A percentile compares a stretch with the other conserved stretches of the same genome.
Evolutionary conservation across 2,329 filamentous ascomycete genomes (phyloP).

Genomic region (Plenodomus lindquistii): DNA sequence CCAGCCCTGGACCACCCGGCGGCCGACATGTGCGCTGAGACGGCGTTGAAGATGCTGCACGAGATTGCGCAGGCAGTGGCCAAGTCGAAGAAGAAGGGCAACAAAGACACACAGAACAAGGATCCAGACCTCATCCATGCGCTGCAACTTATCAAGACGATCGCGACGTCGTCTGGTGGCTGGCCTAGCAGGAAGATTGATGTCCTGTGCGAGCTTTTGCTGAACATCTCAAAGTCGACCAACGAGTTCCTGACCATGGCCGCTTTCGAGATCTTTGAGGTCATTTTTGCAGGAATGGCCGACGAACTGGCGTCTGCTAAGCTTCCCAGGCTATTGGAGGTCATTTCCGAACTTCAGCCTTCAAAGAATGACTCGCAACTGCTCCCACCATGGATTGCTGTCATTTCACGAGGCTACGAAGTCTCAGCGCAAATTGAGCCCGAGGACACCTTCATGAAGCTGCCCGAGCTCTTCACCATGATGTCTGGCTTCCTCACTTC

Average conservation of each 20-base stretch:
- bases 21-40: slow-evolving; percentile 94
- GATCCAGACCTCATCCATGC: slow-evolving; percentile 89
- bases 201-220: slow-evolving; percentile 81
- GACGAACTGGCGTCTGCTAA: slow-evolving; percentile 88
- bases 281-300: slow-evolving; percentile 90
- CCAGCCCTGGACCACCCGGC: slow-evolving; percentile 93
- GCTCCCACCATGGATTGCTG: slow-evolving; percentile 94
- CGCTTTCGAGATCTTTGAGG: slow-evolving; percentile 95
- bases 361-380: slow-evolving; percentile 93
- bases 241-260: slow-evolving; percentile 97
- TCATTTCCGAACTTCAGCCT: slow-evolving; percentile 88
- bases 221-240: slow-evolving; percentile 84
- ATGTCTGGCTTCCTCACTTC: slow-evolving; percentile 82
- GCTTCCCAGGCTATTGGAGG: slow-evolving; percentile 83
- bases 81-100: slow-evolving; percentile 68
- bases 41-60: slow-evolving; percentile 77
- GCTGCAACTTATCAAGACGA: slow-evolving; percentile 86
- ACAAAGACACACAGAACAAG: slow-evolving; percentile 61
- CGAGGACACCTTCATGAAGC: slow-evolving; percentile 87
- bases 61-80: slow-evolving; percentile 72
- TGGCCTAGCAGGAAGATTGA: slow-evolving; percentile 98
- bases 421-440: slow-evolving; percentile 87
- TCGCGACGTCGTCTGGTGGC: slow-evolving; percentile 83
- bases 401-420: slow-evolving; percentile 91
- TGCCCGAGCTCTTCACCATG: slow-evolving; percentile 82